These are phyloP conservation scores for Candida andamanensis DNA, from an alignment of 805 yeast species.

Conservation along the genomic window DNA sequence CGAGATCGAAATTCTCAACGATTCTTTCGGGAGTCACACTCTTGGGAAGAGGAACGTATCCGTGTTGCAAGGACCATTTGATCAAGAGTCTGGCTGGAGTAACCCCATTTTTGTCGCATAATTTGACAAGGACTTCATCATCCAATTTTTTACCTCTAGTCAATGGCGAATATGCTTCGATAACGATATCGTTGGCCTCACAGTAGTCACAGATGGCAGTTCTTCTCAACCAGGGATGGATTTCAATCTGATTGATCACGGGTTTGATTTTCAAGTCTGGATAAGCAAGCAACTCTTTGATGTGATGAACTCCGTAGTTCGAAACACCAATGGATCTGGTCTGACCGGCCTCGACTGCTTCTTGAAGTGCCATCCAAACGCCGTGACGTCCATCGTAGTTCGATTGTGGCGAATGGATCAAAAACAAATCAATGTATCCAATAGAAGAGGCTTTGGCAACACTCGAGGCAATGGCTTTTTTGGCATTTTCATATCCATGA, in stretches of 20 bases:
- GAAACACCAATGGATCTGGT: conserved; percentile 31
- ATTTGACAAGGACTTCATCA: too few relatives aligned
- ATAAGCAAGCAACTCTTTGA: conserved; percentile 21
- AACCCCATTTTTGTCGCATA: too few relatives aligned
- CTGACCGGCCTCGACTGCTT: conserved; percentile 25
- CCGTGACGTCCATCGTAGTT: conserved; percentile 19
- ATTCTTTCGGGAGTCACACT: too few relatives aligned
- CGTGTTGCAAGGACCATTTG: too few relatives aligned
- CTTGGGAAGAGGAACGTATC: too few relatives aligned
- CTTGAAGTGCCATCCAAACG: background rate
- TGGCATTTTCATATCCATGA: too few relatives aligned
- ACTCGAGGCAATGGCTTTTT: too few relatives aligned
- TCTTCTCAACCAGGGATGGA: conserved; percentile 53
- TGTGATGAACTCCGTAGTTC: conserved; percentile 24
- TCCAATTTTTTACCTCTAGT: too few relatives aligned
- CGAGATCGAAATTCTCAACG: too few relatives aligned
- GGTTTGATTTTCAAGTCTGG: conserved; percentile 22
- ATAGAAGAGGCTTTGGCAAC: conserved; percentile 58
- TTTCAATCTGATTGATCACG: conserved; percentile 31
- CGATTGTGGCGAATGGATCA: conserved; percentile 78
- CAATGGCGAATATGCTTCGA: conserved; percentile 84
- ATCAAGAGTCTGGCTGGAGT: too few relatives aligned
- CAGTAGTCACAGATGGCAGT: conserved; percentile 53
- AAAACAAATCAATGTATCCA: conserved; percentile 75
- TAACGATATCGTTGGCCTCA: conserved; percentile 46